Evolutionary conservation across 352 stramenopile genomes (phyloP).

Genomic region (Pythium pyrilobum): DNA sequence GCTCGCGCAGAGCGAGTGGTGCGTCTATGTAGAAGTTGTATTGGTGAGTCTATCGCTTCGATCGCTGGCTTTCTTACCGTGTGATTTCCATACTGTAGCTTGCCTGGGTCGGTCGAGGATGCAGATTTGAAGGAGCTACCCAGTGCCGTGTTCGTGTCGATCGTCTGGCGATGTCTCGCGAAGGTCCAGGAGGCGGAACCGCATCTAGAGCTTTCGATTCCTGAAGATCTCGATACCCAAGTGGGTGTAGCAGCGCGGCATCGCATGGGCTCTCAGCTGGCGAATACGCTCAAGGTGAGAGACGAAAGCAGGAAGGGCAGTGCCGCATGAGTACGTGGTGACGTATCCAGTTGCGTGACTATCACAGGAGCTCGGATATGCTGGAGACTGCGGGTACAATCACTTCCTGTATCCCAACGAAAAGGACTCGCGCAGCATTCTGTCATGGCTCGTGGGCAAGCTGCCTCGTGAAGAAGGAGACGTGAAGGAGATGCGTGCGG

Average conservation of each 20-base stretch:
- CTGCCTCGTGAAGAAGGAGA: slow-evolving; percentile 25
- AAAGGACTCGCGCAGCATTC: slow-evolving; percentile 70
- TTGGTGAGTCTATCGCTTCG: background rate
- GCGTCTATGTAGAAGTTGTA: background rate
- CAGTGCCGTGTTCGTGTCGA: slow-evolving; percentile 37
- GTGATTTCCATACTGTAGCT: slow-evolving; percentile 1
- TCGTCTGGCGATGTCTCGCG: slow-evolving; percentile 42
- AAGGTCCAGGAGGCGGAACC: slow-evolving; percentile 26
- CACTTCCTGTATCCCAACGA: slow-evolving; percentile 86
- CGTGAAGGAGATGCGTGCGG: background rate
- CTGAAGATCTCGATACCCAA: slow-evolving; percentile 18
- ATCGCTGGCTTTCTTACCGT: background rate
- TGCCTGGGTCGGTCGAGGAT: background rate
- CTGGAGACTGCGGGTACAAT: slow-evolving; percentile 84
- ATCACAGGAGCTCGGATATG: slow-evolving; percentile 69
- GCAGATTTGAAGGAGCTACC: slow-evolving; percentile 26
- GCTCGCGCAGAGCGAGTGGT: slow-evolving; percentile 22
- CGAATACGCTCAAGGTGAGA: slow-evolving; percentile 68
- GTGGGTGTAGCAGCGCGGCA: slow-evolving; percentile 68
- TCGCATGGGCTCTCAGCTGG: slow-evolving; percentile 65
- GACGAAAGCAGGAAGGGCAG: background rate
- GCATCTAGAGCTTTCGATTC: slow-evolving; percentile 23
- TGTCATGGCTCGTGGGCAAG: slow-evolving; percentile 81
- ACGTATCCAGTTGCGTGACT: background rate
- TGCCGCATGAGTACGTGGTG: background rate